phyloP scores from a whole-genome alignment of 495 filamentous ascomycete species.

The Opeltia flavorubescens region DNA sequence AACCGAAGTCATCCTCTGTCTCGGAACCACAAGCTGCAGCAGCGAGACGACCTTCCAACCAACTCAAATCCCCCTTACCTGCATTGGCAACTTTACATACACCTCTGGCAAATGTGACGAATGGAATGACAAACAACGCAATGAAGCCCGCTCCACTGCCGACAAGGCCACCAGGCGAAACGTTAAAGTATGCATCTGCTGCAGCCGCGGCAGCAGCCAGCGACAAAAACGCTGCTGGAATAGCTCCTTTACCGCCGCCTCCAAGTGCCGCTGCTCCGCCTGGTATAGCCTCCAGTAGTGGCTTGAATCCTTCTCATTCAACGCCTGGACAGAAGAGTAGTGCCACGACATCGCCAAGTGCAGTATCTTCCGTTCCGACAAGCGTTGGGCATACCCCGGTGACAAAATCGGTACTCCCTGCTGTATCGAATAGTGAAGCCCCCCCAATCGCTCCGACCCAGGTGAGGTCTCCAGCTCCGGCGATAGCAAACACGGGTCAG shows the following conservation, averaged over 20 bases:
- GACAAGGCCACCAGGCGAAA: slow-evolving; percentile 70
- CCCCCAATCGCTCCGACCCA: slow-evolving; percentile 19
- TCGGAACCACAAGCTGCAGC: slow-evolving; percentile 35
- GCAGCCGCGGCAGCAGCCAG: slow-evolving; percentile 89
- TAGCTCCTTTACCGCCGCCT: slow-evolving; percentile 79
- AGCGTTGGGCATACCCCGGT: slow-evolving; percentile 20
- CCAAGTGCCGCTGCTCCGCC: slow-evolving; percentile 36
- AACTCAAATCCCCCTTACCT: slow-evolving; percentile 87
- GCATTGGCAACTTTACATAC: slow-evolving; percentile 74
- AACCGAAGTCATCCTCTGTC: slow-evolving; percentile 33
- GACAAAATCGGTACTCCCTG: slow-evolving; percentile 27
- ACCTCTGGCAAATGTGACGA: slow-evolving; percentile 26
- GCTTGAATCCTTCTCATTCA: slow-evolving; percentile 10
- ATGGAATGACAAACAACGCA: slow-evolving; percentile 43
- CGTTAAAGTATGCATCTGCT: slow-evolving; percentile 90
- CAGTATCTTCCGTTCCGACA: slow-evolving; percentile 37
- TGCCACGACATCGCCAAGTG: slow-evolving; percentile 38
- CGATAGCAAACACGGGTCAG: slow-evolving; percentile 24
- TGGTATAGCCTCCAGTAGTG: slow-evolving; percentile 4
- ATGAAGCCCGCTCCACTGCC: slow-evolving; percentile 91
- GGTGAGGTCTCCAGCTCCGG: slow-evolving; percentile 36
- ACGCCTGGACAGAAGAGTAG: slow-evolving; percentile 31
- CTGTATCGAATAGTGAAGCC: slow-evolving; percentile 24
- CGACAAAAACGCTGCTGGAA: slow-evolving; percentile 78
- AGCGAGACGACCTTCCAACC: slow-evolving; percentile 67